A percentile compares a stretch with the other conserved stretches of the same genome.
These are phyloP conservation scores for Pascua guehoae DNA, from an alignment of 1,284 basidiomycete species.

Conservation along the genomic window DNA sequence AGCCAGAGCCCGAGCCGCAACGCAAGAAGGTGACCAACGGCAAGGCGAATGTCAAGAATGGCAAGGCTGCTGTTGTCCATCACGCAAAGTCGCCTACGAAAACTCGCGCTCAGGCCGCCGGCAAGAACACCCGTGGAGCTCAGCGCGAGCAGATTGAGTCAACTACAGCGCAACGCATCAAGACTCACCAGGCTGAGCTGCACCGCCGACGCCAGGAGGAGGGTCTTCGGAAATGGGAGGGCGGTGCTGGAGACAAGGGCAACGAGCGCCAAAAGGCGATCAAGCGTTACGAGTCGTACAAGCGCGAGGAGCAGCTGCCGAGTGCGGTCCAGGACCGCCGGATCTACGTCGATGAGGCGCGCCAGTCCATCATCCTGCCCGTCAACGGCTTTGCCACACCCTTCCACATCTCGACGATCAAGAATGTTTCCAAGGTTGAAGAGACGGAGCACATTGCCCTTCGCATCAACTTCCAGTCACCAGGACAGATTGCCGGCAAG, in stretches of 20 bases:
- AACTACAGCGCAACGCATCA: conserved; percentile 64
- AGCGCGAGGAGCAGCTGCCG: conserved; percentile 85
- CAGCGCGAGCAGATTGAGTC: conserved; percentile 71
- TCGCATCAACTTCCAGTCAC: conserved; percentile 97
- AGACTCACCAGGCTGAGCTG: conserved; percentile 83
- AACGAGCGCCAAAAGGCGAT: conserved; percentile 63
- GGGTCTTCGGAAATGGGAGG: conserved; percentile 77
- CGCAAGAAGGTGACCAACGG: conserved; percentile 23
- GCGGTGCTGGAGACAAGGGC: conserved; percentile 70
- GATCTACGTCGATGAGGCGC: conserved; percentile 88
- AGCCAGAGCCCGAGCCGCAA: conserved; percentile 53
- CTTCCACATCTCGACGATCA: conserved; percentile 98
- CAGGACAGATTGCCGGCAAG: conserved; percentile 94
- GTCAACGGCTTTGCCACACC: conserved; percentile 94
- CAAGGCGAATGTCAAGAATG: conserved; percentile 40
- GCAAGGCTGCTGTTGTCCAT: no score
- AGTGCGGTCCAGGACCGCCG: conserved; percentile 70
- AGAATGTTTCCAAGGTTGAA: conserved; percentile 96
- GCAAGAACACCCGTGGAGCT: conserved; percentile 69
- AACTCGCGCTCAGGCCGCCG: conserved; percentile 59
- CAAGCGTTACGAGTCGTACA: conserved; percentile 96
- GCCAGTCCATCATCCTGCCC: conserved; percentile 84
- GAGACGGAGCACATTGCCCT: conserved; percentile 93
- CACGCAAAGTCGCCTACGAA: conserved; percentile 30
- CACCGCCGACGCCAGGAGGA: conserved; percentile 74